These are phyloP conservation scores for Castanopsis chinensis DNA, from an alignment of 306 rosid species.

Conservation along the genomic window DNA sequence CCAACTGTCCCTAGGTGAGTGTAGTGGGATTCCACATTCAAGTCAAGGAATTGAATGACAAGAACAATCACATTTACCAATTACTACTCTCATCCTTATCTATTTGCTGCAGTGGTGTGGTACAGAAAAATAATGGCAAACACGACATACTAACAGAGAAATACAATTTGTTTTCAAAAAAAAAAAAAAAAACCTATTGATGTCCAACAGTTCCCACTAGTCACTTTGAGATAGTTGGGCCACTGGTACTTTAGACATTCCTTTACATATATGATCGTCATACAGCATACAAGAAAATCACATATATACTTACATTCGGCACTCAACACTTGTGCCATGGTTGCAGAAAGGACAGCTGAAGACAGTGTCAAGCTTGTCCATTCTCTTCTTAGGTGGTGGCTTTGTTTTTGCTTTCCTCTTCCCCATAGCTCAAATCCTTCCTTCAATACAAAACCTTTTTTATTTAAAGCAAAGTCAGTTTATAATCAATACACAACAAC, in stretches of 20 bases:
- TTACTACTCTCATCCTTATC: too few species aligned
- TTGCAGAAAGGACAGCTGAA: constrained; percentile 98
- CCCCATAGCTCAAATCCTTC: constrained; percentile 63
- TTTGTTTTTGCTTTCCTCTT: constrained; percentile 90
- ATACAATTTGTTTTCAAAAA: not conserved
- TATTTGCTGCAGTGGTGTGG: not conserved
- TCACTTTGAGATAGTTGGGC: not conserved
- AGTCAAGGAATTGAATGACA: too few species aligned
- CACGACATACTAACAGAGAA: not conserved
- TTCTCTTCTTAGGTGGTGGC: constrained; percentile 93
- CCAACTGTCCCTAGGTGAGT: too few species aligned
- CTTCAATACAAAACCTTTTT: constrained; percentile 4
- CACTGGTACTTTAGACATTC: too few species aligned
- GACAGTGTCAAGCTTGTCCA: constrained; percentile 95
- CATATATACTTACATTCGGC: constrained; percentile 68
- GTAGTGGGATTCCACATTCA: too few species aligned
- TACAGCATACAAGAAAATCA: not conserved
- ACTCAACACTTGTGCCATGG: constrained; percentile 90
- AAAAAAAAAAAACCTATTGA: too few species aligned
- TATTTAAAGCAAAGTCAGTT: not conserved
- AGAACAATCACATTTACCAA: too few species aligned
- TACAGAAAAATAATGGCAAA: not conserved
- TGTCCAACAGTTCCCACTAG: not conserved
- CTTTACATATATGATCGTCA: not conserved
- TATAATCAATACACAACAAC: not conserved